Percentiles rank a stretch among this genome's conserved stretches.
phyloP scores from a whole-genome alignment of 352 stramenopile genomes.

The Discostella stelligera region DNA sequence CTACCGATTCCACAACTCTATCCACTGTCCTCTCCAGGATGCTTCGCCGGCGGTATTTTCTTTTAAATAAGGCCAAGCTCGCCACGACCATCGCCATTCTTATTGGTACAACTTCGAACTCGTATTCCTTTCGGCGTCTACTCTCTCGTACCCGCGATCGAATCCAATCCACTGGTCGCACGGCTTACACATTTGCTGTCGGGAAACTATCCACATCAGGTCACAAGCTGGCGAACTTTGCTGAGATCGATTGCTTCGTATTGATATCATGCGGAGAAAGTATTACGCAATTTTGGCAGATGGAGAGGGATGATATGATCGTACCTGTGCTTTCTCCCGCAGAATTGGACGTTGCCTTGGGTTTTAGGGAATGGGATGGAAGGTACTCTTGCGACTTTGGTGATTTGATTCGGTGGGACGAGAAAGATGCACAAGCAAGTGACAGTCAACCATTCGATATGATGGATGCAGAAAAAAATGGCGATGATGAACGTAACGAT shows the following conservation, averaged over 20 bases:
- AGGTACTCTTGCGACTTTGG: slow-evolving; percentile 75
- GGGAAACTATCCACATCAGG: slow-evolving; percentile 95
- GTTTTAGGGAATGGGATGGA: slow-evolving; percentile 86
- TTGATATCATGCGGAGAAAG: slow-evolving; percentile 94
- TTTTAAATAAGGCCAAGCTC: slow-evolving; percentile 92
- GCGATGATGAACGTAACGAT: slow-evolving; percentile 33
- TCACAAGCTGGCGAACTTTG: slow-evolving; percentile 96
- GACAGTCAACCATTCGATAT: slow-evolving; percentile 2
- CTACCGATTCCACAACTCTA: slow-evolving; percentile 35
- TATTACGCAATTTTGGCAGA: slow-evolving; percentile 85
- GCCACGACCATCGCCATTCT: slow-evolving; percentile 94
- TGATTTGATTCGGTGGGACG: slow-evolving; percentile 58
- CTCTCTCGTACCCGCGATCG: slow-evolving; percentile 87
- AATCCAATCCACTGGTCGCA: slow-evolving; percentile 89
- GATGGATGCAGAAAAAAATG: slow-evolving; percentile 11
- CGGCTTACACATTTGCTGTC: slow-evolving; percentile 95
- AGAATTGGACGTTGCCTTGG: slow-evolving; percentile 93
- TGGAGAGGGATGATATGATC: slow-evolving; percentile 65
- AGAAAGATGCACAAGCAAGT: slow-evolving; percentile 28
- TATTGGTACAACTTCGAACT: slow-evolving; percentile 91
- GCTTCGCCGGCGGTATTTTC: slow-evolving; percentile 79
- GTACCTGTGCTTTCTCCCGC: slow-evolving; percentile 87
- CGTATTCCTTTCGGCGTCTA: slow-evolving; percentile 88
- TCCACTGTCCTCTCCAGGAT: slow-evolving; percentile 47
- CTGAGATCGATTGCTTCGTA: slow-evolving; percentile 96